Evolutionary conservation across 2,329 filamentous ascomycete genomes (phyloP), one percentile per base, ranked within the genome.

Genomic region (Simplicillium sp.): DNA sequence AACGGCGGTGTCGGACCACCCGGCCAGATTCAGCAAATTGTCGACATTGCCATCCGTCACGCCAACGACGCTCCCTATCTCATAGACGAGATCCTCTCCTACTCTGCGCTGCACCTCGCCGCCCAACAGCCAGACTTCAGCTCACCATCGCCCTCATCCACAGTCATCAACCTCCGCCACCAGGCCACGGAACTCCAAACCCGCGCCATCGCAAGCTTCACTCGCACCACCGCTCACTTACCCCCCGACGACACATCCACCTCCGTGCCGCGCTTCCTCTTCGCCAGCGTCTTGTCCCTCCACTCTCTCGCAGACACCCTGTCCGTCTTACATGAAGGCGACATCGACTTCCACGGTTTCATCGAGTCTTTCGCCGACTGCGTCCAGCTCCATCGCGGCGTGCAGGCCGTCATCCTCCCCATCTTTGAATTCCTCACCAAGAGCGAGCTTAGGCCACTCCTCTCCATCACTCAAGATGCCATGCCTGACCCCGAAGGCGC

Each of bases 291-390:
- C 5, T 49, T 71, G 1, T 65, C 67, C 33, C 56, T 72, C 7
- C 69, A 74, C 39, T 60, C 66, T 32, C 59, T 76, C 4, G 69
- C 64, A 47, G 70, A 76, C 40, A 64, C 64, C 2, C 55, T 73
- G 2, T 48, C 51, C 2, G 54, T 64, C 12, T 51, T 64, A 38
- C 37, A 45, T 29, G 59, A 62, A 44, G 60, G 60, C 37, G 48
- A 59, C 41, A 54, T 58, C 33, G 36, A 44, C 36, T 44, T 44
- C 14, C 35, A 41, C 39, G 36, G 35, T 36, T 44, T 44, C 42
- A 44, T 44, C 38, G 42, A 44, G 32, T 33, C 31, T 14, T 44
- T 44, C 33, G 42, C 41, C 16, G 42, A 44, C 36, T 44, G 42
- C 39, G 40, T 44, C 36, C 40, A 44, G 38, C 42, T 44, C 17